Evolutionary conservation across 2,329 filamentous ascomycete genomes (phyloP), one percentile per base, ranked within the genome.

Genomic region (Alternaria longipes): DNA sequence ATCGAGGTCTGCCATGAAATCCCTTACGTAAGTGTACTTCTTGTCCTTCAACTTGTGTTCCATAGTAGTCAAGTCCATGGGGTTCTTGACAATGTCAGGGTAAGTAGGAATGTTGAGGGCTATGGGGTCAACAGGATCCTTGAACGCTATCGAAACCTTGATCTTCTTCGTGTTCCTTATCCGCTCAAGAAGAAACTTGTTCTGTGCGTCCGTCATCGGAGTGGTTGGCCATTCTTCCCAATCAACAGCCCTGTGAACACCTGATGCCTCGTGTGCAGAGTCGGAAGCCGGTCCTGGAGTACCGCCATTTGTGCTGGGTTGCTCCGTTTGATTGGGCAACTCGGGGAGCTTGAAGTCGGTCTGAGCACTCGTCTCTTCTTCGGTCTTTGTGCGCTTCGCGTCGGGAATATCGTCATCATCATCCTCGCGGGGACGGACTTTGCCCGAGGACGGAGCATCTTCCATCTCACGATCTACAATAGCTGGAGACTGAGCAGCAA

Each of bases 21-120:
- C 88, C 52, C 89, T 87, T n/a, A 93, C 84, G 6, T 86, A 88
- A 8, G 79, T 73, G 76, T 97, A 98, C 49, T 84, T 80, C 54
- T 87, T 85, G 30, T 87, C 85, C 72, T 92, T 92, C 36, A 98
- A 79, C 67, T 91, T 94, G 54, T 85, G 84, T 74, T 98, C 94
- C 73, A 99, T 91, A 9, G 90, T 90, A 40, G 86, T 84, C 38
- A 99, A 85, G 78, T 98, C 94, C 84, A 97, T 94, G 0, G 94
- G 94, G 30, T 90, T 85, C 38, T 89, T 86, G 68, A 98, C 89
- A 36, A 90, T 83, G 1, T 86, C 82, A 65, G 91, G 91, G 64
- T 93, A 91, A 2, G 88, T 89, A 56, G 92, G 93, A 41, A 98
- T 88, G 28, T 82, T 84, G 41, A 97, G 86, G 79, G 91, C 92